Percentiles rank a stretch among this genome's conserved stretches.
Evolutionary conservation across 2,329 filamentous ascomycete species (phyloP).

Genomic region (Thelonectria blattea): DNA sequence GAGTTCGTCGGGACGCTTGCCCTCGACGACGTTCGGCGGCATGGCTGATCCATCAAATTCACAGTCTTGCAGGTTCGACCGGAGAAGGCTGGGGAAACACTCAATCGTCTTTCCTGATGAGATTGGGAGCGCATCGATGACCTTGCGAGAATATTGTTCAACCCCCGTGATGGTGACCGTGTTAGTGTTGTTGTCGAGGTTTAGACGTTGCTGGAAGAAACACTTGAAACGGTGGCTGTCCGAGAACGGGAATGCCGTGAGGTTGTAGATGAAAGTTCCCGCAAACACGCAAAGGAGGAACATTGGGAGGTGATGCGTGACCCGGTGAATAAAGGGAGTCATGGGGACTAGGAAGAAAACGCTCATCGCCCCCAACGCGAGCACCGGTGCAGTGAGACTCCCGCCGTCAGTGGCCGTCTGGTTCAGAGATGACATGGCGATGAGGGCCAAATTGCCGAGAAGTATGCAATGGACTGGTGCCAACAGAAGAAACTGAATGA

Average conservation of each 20-base stretch:
- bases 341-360: constrained; percentile 77
- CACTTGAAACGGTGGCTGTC: constrained; percentile 80
- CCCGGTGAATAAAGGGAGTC: constrained; percentile 84
- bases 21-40: constrained; percentile 63
- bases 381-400: constrained; percentile 72
- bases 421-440: constrained; percentile 72
- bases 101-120: constrained; percentile 65
- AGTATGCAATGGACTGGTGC: constrained; percentile 80
- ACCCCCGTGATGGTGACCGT: constrained; percentile 73
- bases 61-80: constrained; percentile 65
- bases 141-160: constrained; percentile 67
- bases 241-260: constrained; percentile 88
- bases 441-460: constrained; percentile 75
- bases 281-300: constrained; percentile 76
- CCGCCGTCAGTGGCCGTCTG: constrained; percentile 89
- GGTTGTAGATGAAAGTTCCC: constrained; percentile 83
- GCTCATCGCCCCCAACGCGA: constrained; percentile 70
- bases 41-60: constrained; percentile 68
- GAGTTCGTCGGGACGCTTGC: constrained; percentile 60
- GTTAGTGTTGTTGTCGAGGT: constrained; percentile 76
- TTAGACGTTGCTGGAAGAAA: constrained; percentile 82
- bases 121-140: constrained; percentile 74
- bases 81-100: constrained; percentile 53
- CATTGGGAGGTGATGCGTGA: constrained; percentile 81
- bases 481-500: constrained; percentile 82